Evolutionary conservation across 2,329 filamentous ascomycete species (phyloP).

Genomic region (Madurella mycetomatis): DNA sequence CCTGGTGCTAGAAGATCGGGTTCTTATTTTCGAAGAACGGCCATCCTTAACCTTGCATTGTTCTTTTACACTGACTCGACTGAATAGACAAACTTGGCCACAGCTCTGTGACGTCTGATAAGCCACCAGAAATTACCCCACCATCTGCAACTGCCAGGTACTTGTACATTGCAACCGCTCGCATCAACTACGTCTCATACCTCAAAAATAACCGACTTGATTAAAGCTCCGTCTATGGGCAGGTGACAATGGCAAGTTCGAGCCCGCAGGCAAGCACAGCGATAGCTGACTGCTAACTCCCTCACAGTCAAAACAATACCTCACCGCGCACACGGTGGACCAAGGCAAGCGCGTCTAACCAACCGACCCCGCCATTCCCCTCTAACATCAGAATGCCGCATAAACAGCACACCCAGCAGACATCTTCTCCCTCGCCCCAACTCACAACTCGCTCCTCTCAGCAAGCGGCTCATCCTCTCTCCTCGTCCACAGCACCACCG

Average conservation of each 20-base stretch:
- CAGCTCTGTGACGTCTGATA: slow-evolving; percentile 8
- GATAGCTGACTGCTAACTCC: slow-evolving; percentile 17
- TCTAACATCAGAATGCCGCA: background rate
- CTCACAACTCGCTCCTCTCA: slow-evolving; percentile 69
- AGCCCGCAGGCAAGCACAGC: too few relatives aligned
- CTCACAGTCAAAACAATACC: slow-evolving; percentile 92
- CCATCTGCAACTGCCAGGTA: slow-evolving; percentile 16
- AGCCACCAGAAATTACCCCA: slow-evolving; percentile 12
- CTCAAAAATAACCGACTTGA: slow-evolving; percentile 15
- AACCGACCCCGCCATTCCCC: slow-evolving; percentile 28
- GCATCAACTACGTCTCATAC: slow-evolving; percentile 2
- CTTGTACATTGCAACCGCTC: slow-evolving; percentile 4
- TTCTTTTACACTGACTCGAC: too few relatives aligned
- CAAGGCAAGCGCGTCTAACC: slow-evolving; percentile 54
- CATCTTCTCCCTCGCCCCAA: slow-evolving; percentile 78
- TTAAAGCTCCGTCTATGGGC: slow-evolving; percentile 31
- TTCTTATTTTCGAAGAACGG: too few relatives aligned
- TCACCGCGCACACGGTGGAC: slow-evolving; percentile 86
- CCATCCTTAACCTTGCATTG: too few relatives aligned
- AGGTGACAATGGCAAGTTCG: slow-evolving; percentile 37
- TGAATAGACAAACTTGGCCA: too few relatives aligned
- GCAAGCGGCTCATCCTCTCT: slow-evolving; percentile 80
- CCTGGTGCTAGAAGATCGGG: too few relatives aligned
- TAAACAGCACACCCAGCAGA: slow-evolving; percentile 71
- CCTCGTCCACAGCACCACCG: slow-evolving; percentile 70